Evolutionary conservation across 768 basidiomycete species (phyloP).

Genomic region (Coprinopsis sp.): DNA sequence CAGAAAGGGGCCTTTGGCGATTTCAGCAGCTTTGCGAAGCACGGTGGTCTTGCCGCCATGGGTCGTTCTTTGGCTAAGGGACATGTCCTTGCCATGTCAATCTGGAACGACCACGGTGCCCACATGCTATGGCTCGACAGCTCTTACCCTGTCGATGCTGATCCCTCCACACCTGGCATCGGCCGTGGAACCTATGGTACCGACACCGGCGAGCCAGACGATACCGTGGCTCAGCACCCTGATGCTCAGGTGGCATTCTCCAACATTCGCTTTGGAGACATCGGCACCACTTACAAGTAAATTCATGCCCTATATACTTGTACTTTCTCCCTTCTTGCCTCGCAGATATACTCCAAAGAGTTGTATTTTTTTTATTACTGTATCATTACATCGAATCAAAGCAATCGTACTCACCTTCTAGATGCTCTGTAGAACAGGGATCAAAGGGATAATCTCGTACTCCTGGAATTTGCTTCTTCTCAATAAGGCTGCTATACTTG

Average conservation of each 20-base stretch:
- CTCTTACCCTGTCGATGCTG: constrained; percentile 36
- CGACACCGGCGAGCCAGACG: constrained; percentile 39
- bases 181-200: constrained; percentile 48
- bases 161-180: constrained; percentile 34
- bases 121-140: constrained; percentile 58
- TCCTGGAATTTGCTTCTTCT: no score
- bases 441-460: no score
- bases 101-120: constrained; percentile 54
- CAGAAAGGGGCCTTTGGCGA: constrained; percentile 43
- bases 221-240: constrained; percentile 36
- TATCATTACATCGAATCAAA: no score
- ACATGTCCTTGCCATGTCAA: constrained; percentile 44
- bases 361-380: no score
- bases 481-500: no score
- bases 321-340: no score
- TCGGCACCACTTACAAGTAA: constrained; percentile 41
- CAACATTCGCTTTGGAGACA: constrained; percentile 50
- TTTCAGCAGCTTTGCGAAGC: constrained; percentile 33
- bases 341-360: no score
- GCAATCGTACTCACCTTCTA: no score
- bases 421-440: no score
- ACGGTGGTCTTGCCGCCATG: constrained; percentile 36
- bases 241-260: constrained; percentile 46
- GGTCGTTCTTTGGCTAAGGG: constrained; percentile 32
- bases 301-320: no score